Base-by-base conservation (phyloP, 2,329 filamentous ascomycete species). In the Alternaria novae-zelandiae region DNA sequence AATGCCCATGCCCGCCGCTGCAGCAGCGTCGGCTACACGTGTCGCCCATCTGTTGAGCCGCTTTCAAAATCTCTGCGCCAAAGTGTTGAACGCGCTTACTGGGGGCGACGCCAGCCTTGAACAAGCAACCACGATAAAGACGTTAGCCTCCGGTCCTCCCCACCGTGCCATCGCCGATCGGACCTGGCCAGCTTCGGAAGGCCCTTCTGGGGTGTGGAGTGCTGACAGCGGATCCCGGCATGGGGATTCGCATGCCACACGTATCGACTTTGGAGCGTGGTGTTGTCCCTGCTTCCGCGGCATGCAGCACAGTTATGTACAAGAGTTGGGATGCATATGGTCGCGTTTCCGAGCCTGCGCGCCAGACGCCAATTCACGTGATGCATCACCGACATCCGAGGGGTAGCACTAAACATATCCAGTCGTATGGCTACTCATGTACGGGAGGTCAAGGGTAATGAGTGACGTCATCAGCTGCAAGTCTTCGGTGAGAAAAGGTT, bases 31-130 rank as follows among this genome's bases (percentile, higher is more conserved):
- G 26, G 44, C 51, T 44, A 26, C 44, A 49, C 36, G n/a, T 49
- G 53, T 46, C 57, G 57, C 41, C 49, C 54, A 26, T 21, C 44
- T 60, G 57, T 55, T 54, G 57, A 53, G 55, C 55, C 32, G 28
- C 55, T 11, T 36, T 50, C 44, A 60, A 54, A 59, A 54, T 53
- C 36, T 57, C 51, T 57, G 46, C 51, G 68, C 55, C 64, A 66
- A 70, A 66, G 63, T 73, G 71, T 74, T 74, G 71, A 74, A 66
- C 65, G 64, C 69, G 69, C 71, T 72, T 74, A 63, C 67, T 53
- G 56, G 59, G 54, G 64, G 67, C 70, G 63, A 55, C 55, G 54
- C 64, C 64, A 67, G 56, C 51, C 45, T 43, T 53, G 44, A 68
- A 68, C 46, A 70, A 67, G 63, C 63, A 66, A 61, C 65, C 53